Base-by-base conservation (phyloP, 2,329 filamentous ascomycete genomes). In the Ceratocystis lukuohia region DNA sequence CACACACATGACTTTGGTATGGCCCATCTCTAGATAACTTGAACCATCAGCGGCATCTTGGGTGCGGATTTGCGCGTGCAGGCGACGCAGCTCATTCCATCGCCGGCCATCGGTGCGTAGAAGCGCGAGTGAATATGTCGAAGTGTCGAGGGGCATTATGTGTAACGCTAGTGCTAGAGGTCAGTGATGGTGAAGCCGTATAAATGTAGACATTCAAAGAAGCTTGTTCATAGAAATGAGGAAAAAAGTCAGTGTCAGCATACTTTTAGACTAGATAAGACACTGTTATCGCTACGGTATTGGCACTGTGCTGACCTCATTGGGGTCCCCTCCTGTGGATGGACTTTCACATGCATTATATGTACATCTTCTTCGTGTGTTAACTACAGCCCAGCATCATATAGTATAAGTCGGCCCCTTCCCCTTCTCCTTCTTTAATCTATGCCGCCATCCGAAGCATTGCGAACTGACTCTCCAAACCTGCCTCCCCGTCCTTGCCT, bases 1-100 rank as follows among this genome's bases (percentile, higher is more conserved):
- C 28, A 92, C 91, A 77, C 93, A 96, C 77, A 97, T 89, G 71
- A 99, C 88, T 74, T 96, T 94, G 25, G 94, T 99, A 77, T 97
- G 96, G 72, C 94, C 94, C 87, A 96, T 96, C 74, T 96, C 91
- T 68, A 97, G 85, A 76, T 96, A 96, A 69, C 88, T 90, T 57
- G 89, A 96, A 45, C 94, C 94, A 72, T 97, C 94, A 66, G 92
- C 91, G 62, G 92, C 88, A 68, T 92, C 88, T 76, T 96, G 94
- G 1, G 91, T 96, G 69, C 88, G 89, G 73, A 99, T 91, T 76
- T 95, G 89, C 61, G 89, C 93, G 73, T 91, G 86, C 63, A 96
- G 83, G 6, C 90, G 86, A 33, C 94, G 91, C 48, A 99, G 84
- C 76, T 99, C 94, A 78, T 99, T 97, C 94, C 94, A 99, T 71